Base-by-base conservation (phyloP, 2,329 filamentous ascomycete genomes). In the Rhynchosporium graminicola region DNA sequence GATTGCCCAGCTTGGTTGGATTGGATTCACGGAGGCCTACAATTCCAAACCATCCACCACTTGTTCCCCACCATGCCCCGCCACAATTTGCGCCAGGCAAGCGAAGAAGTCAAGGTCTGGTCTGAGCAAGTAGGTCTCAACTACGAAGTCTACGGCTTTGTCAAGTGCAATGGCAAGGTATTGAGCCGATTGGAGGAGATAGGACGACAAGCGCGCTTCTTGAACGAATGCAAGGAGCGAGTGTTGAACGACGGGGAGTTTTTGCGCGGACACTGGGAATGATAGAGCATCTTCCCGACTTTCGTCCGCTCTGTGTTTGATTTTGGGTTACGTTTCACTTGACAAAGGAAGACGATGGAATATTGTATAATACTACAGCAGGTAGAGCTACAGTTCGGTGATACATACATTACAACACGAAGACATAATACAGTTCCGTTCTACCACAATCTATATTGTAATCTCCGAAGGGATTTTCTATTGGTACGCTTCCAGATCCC, bases 21-120 rank as follows among this genome's bases (percentile, higher is more conserved):
- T 73, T 90, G 86, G 68, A 80, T 89, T 71, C 87, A 91, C 73
- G 88, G 88, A 55, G 88, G 88, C 1, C 78, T 91, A 33, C 88
- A 90, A 75, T 91, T 90, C 76, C 88, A 90, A 74, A 87, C 83
- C 6, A 82, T 90, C 2, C 87, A 91, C 74, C 87, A 91, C 68
- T 74, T 90, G 10, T 90, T 87, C 70, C 87, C 88, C 2, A 80
- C 88, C 4, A 80, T 90, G 59, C 88, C 88, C 0, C 77, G 87
- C 29, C 88, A 90, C 74, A 90, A 90, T 72, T 76, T 90, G 9
- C 80, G 88, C 58, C 76, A 78, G 65, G 80, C 82, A 2, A 87
- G 90, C 75, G 77, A 74, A 62, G 72, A 87, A 48, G 85, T 88
- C 1, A 80, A 79, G 69, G 81, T 85, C 48, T 90, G 89, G 68